Base-by-base conservation (phyloP, 306 rosid genomes). In the Abrus precatorius region DNA sequence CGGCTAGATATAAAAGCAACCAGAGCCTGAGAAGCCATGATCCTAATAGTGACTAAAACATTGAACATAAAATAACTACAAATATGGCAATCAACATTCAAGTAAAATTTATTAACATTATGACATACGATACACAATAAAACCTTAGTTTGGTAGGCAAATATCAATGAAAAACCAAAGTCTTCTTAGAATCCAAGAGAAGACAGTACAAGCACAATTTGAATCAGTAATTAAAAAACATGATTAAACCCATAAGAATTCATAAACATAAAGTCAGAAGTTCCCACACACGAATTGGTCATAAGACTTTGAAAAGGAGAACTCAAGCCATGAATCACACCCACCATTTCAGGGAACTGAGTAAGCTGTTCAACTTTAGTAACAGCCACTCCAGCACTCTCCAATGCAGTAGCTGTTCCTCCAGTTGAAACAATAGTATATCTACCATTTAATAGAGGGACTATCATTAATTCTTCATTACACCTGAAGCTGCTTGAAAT, bases 381-480 rank as follows among this genome's bases (percentile, higher is more conserved):
- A 63, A 95, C 98, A 72, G 88, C 70, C 47, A 95, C 91, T 74
- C 99, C 97, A 73, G 90, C 89, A 76, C 81, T 83, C 87, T 90
- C 98, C 86, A 95, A 84, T 59, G 98, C 77, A 76, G 96, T 67
- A 44, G 98, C 95, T 14, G 99, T 93, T 88, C 99, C 99, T 52
- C 99, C 99, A 29, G 99, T 95, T 40, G 98, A 95, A 85, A 95
- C 97, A 89, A 95, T 91, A 44, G 89, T 82, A 71, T 87, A 95
- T 7, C 99, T 95, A 78, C 79, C 67, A 59, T 76, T 63, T 13
- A 49, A 68, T 36, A 45, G 73, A 48, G 33, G 28, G 27, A 72
- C 67, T 38, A 52, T 81, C 79, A 77, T 7, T 49, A 56, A 3
- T 45, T 68, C 34, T 20, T 30, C 28, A 45, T 9, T 57, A 64